Evolutionary conservation across 495 filamentous ascomycete species (phyloP).

Genomic region (Saxophila tyrrhenica): DNA sequence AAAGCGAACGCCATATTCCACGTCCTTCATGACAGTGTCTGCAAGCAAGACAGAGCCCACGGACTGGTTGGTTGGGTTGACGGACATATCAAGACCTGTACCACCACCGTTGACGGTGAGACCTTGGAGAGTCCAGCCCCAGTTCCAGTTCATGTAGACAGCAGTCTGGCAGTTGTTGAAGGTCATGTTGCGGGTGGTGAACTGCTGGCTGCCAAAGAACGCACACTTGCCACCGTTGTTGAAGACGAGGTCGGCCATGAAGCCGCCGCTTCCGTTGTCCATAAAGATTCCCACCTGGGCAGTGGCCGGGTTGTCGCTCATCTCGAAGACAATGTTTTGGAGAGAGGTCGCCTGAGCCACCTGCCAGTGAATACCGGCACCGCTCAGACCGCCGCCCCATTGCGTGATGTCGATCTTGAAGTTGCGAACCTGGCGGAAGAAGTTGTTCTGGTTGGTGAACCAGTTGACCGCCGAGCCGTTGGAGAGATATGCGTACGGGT

Average conservation of each 20-base stretch:
- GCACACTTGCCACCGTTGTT: conserved; percentile 36
- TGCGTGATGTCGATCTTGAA: conserved; percentile 76
- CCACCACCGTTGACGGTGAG: conserved; percentile 36
- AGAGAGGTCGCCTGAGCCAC: conserved; percentile 85
- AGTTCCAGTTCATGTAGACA: conserved; percentile 46
- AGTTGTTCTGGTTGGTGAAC: conserved; percentile 97
- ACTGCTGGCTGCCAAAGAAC: conserved; percentile 45
- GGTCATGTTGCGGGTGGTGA: conserved; percentile 38
- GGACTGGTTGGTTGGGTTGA: conserved; percentile 34
- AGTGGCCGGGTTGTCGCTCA: conserved; percentile 23
- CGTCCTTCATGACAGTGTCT: conserved; percentile 31
- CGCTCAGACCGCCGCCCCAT: conserved; percentile 48
- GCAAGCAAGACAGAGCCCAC: conserved; percentile 35
- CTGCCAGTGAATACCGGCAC: conserved; percentile 86
- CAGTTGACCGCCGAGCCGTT: conserved; percentile 49
- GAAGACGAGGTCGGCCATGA: conserved; percentile 37
- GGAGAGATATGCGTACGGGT: conserved; percentile 50
- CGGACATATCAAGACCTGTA: conserved; percentile 45
- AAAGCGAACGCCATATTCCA: conserved; percentile 24
- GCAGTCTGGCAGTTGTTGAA: conserved; percentile 40
- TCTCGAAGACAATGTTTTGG: conserved; percentile 42
- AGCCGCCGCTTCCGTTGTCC: conserved; percentile 72
- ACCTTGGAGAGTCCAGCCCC: conserved; percentile 41
- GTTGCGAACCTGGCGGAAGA: conserved; percentile 93
- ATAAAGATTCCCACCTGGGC: conserved; percentile 49